These are phyloP conservation scores for Zymoseptoria passerinii DNA, from an alignment of 2,329 filamentous ascomycete genomes.

Conservation along the genomic window DNA sequence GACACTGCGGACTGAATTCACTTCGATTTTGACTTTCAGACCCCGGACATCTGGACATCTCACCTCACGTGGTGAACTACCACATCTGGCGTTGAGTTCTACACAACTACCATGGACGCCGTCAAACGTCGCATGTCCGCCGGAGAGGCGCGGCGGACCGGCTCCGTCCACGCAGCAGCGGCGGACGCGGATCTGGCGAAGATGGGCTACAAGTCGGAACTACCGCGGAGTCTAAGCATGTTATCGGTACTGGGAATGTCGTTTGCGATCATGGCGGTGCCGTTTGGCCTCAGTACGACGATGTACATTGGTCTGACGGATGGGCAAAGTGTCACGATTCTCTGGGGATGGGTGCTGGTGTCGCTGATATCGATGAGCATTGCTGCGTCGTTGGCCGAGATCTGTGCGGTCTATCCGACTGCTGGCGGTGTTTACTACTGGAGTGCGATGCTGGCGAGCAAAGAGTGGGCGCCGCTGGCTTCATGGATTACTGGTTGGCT, in stretches of 20 bases:
- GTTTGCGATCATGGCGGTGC: slow-evolving; percentile 68
- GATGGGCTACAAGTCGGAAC: slow-evolving; percentile 60
- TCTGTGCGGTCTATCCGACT: slow-evolving; percentile 61
- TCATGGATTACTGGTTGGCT: slow-evolving; percentile 65
- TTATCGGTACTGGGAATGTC: slow-evolving; percentile 60
- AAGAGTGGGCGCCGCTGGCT: slow-evolving; percentile 57
- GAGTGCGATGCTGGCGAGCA: slow-evolving; percentile 57
- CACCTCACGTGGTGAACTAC: background rate
- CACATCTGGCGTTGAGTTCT: background rate
- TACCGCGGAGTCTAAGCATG: slow-evolving; percentile 61
- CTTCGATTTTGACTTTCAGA: background rate
- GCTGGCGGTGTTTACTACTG: slow-evolving; percentile 63
- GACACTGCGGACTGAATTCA: background rate
- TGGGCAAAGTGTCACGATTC: slow-evolving; percentile 59
- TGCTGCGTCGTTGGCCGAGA: slow-evolving; percentile 59
- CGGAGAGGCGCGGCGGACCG: slow-evolving; percentile 1
- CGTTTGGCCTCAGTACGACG: slow-evolving; percentile 60
- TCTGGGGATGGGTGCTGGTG: slow-evolving; percentile 63
- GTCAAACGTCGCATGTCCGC: slow-evolving; percentile 11
- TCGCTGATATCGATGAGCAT: slow-evolving; percentile 56
- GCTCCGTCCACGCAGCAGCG: slow-evolving; percentile 28
- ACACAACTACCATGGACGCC: slow-evolving; percentile 7
- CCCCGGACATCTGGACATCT: background rate
- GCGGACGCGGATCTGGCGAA: slow-evolving; percentile 55
- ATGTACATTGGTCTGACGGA: slow-evolving; percentile 60